Evolutionary conservation across 208 protist species (phyloP).

Genomic region (Trypanosoma avium): DNA sequence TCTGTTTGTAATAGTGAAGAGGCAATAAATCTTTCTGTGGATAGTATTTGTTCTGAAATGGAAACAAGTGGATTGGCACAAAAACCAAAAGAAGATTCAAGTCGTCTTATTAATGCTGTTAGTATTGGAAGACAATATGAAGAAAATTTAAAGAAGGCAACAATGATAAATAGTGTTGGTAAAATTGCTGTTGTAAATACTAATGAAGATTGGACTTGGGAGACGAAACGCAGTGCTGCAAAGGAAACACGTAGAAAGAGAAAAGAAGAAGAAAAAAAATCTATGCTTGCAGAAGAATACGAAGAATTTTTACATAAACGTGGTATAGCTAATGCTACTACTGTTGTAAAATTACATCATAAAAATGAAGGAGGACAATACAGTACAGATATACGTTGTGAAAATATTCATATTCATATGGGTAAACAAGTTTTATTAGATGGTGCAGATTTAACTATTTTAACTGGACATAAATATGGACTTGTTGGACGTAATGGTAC

Average conservation of each 20-base stretch:
- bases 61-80: constrained; percentile 53
- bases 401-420: constrained; percentile 88
- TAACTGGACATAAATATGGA: constrained; percentile 95
- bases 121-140: constrained; percentile 89
- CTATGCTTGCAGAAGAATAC: constrained; percentile 86
- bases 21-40: constrained; percentile 31
- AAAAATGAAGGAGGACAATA: constrained; percentile 77
- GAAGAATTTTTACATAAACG: constrained; percentile 88
- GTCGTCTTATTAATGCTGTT: constrained; percentile 70
- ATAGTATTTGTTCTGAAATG: constrained; percentile 61
- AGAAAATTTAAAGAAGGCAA: constrained; percentile 81
- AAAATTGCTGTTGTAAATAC: constrained; percentile 82
- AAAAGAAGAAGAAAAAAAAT: constrained; percentile 90
- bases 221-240: constrained; percentile 82
- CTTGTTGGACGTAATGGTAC: constrained; percentile 95
- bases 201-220: constrained; percentile 90
- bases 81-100: constrained; percentile 67
- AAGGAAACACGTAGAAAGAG: constrained; percentile 89
- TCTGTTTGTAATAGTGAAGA: constrained; percentile 53
- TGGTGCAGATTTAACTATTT: constrained; percentile 72
- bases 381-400: constrained; percentile 84
- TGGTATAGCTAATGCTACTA: constrained; percentile 68
- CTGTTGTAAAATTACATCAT: constrained; percentile 87
- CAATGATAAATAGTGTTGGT: constrained; percentile 81
- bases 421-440: constrained; percentile 87